Evolutionary conservation across 257 asterid genomes (phyloP), one percentile per base, ranked within the genome.

Genomic region (Capsicum pubescens): DNA sequence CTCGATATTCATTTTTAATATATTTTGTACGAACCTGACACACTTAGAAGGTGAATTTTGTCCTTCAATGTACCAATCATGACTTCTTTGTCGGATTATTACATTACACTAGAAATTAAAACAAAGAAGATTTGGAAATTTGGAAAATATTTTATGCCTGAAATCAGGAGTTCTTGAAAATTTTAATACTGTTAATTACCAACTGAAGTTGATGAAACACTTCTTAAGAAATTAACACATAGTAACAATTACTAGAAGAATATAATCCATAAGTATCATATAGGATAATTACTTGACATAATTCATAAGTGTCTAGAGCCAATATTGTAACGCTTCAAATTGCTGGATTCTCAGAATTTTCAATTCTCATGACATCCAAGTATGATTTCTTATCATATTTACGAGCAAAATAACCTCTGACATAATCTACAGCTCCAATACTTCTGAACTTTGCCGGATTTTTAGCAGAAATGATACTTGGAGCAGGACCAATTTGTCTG

Each of bases 321-420:
- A 39, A 21, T 21, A 54, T 2, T 26, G 15, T 50, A 13, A 13
- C 16, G 81, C 52, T 76, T 52, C 81, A 76, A 52, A 9, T 21
- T 52, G 3, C 9, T 76, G 48, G 63, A 76, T 76, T 76, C 5
- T 42, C 61, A 46, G 13, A n/a, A 19, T 21, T 58, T 74, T 83
- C 88, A 79, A 86, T 87, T 70, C 89, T 89, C 89, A 91, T 83
- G 71, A 8, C 1, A 50, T 91, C 92, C 5, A 91, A 21, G 79
- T 87, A 86, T 1, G 97, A 89, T 80, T 91, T 92, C 0, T 93
- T 91, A 3, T 52, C 84, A 59, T 91, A 91, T 70, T 91, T 84
- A 82, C 88, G 86, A 0, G 92, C 19, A 21, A 84, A 82, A 0
- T 58, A 35, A 21, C 87, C 89, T 86, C 55, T 89, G 21, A 86